These are phyloP conservation scores for Saccharum officinarum DNA, from an alignment of 176 grass and related monocot genomes.

Conservation along the genomic window DNA sequence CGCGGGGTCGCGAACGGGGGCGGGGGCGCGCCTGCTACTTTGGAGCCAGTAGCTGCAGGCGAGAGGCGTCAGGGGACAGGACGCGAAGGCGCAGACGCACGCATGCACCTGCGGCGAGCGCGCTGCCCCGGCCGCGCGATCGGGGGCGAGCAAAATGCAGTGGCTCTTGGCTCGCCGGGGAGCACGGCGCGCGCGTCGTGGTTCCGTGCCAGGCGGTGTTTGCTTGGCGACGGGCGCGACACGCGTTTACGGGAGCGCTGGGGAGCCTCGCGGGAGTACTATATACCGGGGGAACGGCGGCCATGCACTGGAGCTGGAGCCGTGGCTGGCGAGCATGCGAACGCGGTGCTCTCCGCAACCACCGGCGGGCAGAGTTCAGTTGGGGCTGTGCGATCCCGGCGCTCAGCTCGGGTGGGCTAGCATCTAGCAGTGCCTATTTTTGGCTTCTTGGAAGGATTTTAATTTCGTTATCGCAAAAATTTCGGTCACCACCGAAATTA, in stretches of 20 bases:
- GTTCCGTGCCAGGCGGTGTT: not conserved
- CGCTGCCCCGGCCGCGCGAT: not conserved
- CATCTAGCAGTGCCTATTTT: not conserved
- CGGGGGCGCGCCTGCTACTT: not conserved
- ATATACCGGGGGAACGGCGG: slow-evolving; percentile 9
- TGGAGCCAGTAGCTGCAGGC: not conserved
- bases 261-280: not conserved
- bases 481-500: too few relatives aligned
- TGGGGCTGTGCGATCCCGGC: not conserved
- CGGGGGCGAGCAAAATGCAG: not conserved
- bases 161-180: not conserved
- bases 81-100: not conserved
- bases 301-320: not conserved
- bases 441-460: not conserved
- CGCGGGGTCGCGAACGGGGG: too few relatives aligned
- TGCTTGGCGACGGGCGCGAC: too few relatives aligned
- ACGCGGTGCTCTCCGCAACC: slow-evolving; percentile 5
- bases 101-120: slow-evolving; percentile 17
- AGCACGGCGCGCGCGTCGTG: not conserved
- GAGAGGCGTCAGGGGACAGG: not conserved
- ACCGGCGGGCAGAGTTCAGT: not conserved
- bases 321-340: slow-evolving; percentile 1
- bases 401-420: not conserved
- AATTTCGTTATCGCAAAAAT: too few relatives aligned
- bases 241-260: slow-evolving; percentile 6